A percentile compares a stretch with the other conserved stretches of the same genome.
Conservation (phyloP, 441 rosid species). For the Brassica hybrid region DNA sequence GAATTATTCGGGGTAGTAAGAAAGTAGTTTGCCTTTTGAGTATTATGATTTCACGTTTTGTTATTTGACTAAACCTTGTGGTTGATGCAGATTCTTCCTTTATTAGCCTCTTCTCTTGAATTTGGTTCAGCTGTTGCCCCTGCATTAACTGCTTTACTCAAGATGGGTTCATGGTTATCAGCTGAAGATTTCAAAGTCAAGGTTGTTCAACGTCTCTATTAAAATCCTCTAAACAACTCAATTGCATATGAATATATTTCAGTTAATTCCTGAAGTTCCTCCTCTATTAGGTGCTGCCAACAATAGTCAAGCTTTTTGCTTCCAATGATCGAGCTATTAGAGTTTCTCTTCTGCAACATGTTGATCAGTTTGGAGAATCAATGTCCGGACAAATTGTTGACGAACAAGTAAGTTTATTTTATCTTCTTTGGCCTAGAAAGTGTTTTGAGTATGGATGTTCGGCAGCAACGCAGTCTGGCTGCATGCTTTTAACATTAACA, state of each 20-base stretch:
- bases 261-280: constrained; percentile 14
- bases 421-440: constrained; percentile 31
- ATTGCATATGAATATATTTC: no score
- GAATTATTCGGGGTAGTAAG: constrained; percentile 34
- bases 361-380: constrained; percentile 96
- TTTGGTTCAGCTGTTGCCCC: constrained; percentile 99
- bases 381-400: constrained; percentile 85
- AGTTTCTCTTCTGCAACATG: constrained; percentile 93
- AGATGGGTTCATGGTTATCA: constrained; percentile 95
- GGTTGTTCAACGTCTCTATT: constrained; percentile 53
- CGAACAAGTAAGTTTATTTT: constrained; percentile 78
- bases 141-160: constrained; percentile 88
- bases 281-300: constrained; percentile 71
- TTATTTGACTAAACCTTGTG: constrained; percentile 47
- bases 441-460: no score
- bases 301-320: constrained; percentile 87
- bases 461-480: constrained; percentile 24
- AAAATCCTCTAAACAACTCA: no score
- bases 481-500: constrained; percentile 15
- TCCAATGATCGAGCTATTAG: constrained; percentile 94
- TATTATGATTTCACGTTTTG: constrained; percentile 28
- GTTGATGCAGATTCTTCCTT: constrained; percentile 88
- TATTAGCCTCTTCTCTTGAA: constrained; percentile 97
- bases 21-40: constrained; percentile 19
- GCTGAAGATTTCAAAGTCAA: constrained; percentile 85